Conservation (phyloP, 2,329 filamentous ascomycete species). For the Fusarium torulosum region DNA sequence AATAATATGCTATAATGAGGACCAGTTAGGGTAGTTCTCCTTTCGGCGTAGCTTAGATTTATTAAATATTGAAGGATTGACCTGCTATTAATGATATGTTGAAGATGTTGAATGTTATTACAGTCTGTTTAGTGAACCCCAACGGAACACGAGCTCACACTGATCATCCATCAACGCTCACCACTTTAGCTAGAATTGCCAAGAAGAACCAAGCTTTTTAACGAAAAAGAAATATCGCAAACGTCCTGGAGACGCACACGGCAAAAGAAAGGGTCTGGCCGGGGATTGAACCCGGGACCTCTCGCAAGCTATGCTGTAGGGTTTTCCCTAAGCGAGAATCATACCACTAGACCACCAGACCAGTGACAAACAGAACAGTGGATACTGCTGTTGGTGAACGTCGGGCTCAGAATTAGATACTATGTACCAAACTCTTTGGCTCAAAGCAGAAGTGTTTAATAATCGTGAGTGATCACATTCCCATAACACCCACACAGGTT, state of each 20-base stretch:
- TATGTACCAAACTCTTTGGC: neutral
- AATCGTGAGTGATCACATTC: neutral
- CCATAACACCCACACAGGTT: neutral
- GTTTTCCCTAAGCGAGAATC: slow-evolving; percentile 76
- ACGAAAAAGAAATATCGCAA: neutral
- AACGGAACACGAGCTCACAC: too few species aligned
- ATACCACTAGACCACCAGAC: slow-evolving; percentile 75
- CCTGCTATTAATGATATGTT: too few species aligned
- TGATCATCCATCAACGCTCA: too few species aligned
- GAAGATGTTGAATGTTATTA: too few species aligned
- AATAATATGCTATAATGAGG: neutral
- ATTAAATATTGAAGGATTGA: too few species aligned
- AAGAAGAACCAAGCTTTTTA: neutral
- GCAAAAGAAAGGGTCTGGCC: slow-evolving; percentile 56
- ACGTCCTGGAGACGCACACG: fast-evolving
- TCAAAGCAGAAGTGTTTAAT: neutral
- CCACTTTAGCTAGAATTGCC: too few species aligned
- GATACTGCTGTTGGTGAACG: slow-evolving; percentile 8
- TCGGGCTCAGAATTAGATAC: fast-evolving
- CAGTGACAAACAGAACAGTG: slow-evolving; percentile 27
- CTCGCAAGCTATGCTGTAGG: slow-evolving; percentile 56
- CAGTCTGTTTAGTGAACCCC: too few species aligned
- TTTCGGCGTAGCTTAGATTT: too few species aligned
- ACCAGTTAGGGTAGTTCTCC: too few species aligned
- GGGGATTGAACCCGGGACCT: slow-evolving; percentile 63